These are phyloP conservation scores for Hippophae tibetana DNA, from an alignment of 306 rosid species.

Conservation along the genomic window DNA sequence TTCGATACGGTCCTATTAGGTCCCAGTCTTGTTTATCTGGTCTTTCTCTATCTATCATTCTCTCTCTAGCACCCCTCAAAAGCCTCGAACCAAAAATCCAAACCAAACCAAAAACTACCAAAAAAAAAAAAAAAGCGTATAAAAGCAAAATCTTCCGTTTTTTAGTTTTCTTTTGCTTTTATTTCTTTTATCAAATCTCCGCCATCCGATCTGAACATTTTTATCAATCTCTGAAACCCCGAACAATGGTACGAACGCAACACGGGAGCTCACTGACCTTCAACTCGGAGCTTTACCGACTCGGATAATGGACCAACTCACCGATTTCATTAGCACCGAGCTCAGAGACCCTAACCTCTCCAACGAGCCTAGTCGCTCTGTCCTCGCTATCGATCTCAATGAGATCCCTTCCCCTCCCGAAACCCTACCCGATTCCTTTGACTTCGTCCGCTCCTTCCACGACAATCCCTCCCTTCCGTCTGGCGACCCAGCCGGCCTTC, in stretches of 20 bases:
- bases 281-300: conserved; percentile 26
- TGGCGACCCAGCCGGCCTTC: conserved; percentile 55
- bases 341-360: conserved; percentile 27
- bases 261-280: conserved; percentile 30
- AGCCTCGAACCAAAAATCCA: conserved; percentile 7
- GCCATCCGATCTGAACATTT: conserved; percentile 45
- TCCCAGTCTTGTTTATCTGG: conserved; percentile 42
- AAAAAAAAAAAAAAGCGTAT: background rate
- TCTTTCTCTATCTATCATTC: conserved; percentile 29
- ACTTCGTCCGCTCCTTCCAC: conserved; percentile 68
- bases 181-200: conserved; percentile 29
- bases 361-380: conserved; percentile 51
- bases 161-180: conserved; percentile 8
- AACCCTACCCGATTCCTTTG: conserved; percentile 63
- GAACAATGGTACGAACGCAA: conserved; percentile 51
- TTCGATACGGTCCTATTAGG: conserved; percentile 47
- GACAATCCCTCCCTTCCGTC: conserved; percentile 75
- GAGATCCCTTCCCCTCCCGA: conserved; percentile 95
- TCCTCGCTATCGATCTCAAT: conserved; percentile 81
- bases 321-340: conserved; percentile 55
- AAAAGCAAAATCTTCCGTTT: background rate
- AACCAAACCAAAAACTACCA: conserved; percentile 21
- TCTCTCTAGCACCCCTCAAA: conserved; percentile 4
- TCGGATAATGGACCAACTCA: conserved; percentile 72
- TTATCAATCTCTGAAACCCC: background rate